Evolutionary conservation across 2,329 filamentous ascomycete species (phyloP), one percentile per base, ranked within the genome.

Genomic region (Mariannaea elegans): DNA sequence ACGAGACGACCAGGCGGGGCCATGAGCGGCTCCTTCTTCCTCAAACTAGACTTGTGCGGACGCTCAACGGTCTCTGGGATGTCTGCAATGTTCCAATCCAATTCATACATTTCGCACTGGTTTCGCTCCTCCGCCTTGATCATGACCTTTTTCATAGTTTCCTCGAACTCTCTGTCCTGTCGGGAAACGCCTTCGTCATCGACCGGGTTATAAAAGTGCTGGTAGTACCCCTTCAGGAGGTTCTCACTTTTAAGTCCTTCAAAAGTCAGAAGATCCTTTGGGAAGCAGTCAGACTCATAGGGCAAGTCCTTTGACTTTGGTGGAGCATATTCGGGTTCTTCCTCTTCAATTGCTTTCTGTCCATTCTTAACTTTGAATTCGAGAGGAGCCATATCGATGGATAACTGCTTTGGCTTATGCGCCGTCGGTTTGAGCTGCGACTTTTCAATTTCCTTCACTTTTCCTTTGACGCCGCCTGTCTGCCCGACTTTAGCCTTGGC

Each of bases 261-360:
- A 48, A 88, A 84, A 1, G 82, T 87, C 34, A 89, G 75, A 44
- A 79, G 81, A 1, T 80, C 81, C 44, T 82, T 77, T 4, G 88
- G 87, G 62, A 90, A 87, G 58, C 90, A 83, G 53, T 92, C 89
- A 18, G 89, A 90, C 67, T 90, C 82, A 70, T 92, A 91, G 0
- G 86, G 85, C 10, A 87, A 78, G n/a, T 87, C 83, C 65, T 84
- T 84, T 1, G 88, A 84, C 61, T 82, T 89, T 0, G 93, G 92
- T 6, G 94, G 93, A 73, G 93, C 93, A 75, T 97, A 97, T 80
- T 98, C 95, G 61, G 94, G 87, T 54, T 97, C 94, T 23, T 89
- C 87, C 23, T 84, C 79, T 13, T 78, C 68, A 31, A 27, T 41
- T 49, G 80, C 82, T 24, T 72, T 74, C 36, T 78, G 76, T 50